Evolutionary conservation across 495 filamentous ascomycete species (phyloP).

Genomic region (Talaromyces wortmannii): DNA sequence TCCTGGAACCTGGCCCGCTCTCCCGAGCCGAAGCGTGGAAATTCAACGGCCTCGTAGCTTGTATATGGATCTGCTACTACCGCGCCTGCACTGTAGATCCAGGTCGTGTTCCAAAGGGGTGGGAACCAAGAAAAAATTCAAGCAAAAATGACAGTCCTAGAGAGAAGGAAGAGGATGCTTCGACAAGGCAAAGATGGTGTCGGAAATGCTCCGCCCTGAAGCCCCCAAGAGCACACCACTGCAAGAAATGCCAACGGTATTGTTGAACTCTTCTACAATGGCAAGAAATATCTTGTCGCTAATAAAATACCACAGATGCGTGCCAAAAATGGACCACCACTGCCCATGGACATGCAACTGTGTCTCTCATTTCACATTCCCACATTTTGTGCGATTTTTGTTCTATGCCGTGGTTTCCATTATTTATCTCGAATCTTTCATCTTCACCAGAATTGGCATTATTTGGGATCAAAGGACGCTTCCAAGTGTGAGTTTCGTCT

Average conservation of each 20-base stretch:
- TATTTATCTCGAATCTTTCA: slow-evolving; percentile 49
- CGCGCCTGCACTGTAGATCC: slow-evolving; percentile 72
- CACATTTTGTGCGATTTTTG: slow-evolving; percentile 85
- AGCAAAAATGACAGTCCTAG: slow-evolving; percentile 13
- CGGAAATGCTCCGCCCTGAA: slow-evolving; percentile 78
- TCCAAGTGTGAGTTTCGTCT: slow-evolving; percentile 48
- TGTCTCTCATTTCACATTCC: slow-evolving; percentile 83
- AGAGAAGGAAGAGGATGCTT: slow-evolving; percentile 8
- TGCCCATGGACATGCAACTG: slow-evolving; percentile 96
- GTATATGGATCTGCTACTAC: slow-evolving; percentile 76
- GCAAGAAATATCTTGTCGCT: slow-evolving; percentile 1
- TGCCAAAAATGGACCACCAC: slow-evolving; percentile 98
- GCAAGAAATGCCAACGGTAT: slow-evolving; percentile 72
- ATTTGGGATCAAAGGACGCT: slow-evolving; percentile 63
- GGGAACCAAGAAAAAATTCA: slow-evolving; percentile 9
- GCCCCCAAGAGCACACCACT: slow-evolving; percentile 87
- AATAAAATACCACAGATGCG: slow-evolving; percentile 50
- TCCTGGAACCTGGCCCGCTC: slow-evolving; percentile 64
- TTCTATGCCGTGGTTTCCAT: slow-evolving; percentile 69
- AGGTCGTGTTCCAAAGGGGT: slow-evolving; percentile 41
- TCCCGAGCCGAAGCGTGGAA: slow-evolving; percentile 49
- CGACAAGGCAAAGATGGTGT: slow-evolving; percentile 60
- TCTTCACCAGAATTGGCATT: slow-evolving; percentile 50
- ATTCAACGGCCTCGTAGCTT: slow-evolving; percentile 69
- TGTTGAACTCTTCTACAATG: neutral